A percentile compares a stretch with the other conserved stretches of the same genome.
Conservation (phyloP, 257 asterid species). For the Jacaranda mimosifolia region DNA sequence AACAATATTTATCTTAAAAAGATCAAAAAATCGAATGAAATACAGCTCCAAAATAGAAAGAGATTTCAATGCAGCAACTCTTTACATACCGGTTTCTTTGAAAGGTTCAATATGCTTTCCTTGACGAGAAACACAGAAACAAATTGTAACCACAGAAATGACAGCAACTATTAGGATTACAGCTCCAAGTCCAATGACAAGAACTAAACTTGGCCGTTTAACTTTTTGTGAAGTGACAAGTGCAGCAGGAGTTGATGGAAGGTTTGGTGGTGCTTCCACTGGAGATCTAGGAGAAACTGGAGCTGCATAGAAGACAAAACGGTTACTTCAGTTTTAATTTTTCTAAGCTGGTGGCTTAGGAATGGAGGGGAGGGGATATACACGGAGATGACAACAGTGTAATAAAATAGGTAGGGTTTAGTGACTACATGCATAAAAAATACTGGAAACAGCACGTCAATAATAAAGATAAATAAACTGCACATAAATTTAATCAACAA, state of each 20-base stretch:
- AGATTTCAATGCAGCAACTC: background rate
- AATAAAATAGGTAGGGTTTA: background rate
- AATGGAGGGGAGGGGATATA: constrained; percentile 8
- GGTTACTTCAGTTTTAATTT: constrained; percentile 27
- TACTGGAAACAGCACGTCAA: background rate
- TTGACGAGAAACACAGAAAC: constrained; percentile 62
- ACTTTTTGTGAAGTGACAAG: constrained; percentile 51
- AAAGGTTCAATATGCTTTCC: constrained; percentile 55
- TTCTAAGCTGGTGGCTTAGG: background rate
- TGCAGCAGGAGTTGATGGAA: constrained; percentile 66
- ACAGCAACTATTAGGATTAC: constrained; percentile 62
- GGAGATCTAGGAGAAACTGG: constrained; percentile 74
- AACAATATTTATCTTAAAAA: background rate
- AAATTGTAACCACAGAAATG: constrained; percentile 61
- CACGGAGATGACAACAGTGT: background rate
- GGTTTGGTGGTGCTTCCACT: constrained; percentile 49
- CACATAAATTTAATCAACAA: background rate
- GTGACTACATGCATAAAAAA: constrained; percentile 3
- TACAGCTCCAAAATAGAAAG: constrained; percentile 21
- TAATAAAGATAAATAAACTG: constrained; percentile 2
- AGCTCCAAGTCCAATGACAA: constrained; percentile 79
- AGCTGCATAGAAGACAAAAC: constrained; percentile 57
- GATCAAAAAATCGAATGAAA: constrained; percentile 7
- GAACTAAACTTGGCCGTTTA: constrained; percentile 61
- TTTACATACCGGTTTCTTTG: constrained; percentile 66